phyloP scores from a whole-genome alignment of 2,329 filamentous ascomycete species.

The Fusarium albosuccineum region DNA sequence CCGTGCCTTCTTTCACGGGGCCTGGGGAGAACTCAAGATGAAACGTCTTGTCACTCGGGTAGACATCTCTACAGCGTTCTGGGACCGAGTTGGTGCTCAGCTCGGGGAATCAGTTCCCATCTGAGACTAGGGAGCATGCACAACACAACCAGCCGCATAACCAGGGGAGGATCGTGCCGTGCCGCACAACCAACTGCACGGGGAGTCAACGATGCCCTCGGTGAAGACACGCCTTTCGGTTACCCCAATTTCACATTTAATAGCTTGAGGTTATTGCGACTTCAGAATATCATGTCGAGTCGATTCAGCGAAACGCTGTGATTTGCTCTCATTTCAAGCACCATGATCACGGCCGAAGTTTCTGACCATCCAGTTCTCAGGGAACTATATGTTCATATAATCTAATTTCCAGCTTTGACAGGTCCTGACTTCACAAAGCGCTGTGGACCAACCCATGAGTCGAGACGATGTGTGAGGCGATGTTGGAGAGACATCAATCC shows the following conservation, averaged over 20 bases:
- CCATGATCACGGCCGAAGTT: slow-evolving; percentile 4
- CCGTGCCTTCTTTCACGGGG: too few relatives aligned
- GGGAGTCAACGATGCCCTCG: neutral
- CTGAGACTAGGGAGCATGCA: slow-evolving; percentile 28
- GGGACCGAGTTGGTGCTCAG: slow-evolving; percentile 20
- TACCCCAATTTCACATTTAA: slow-evolving; percentile 9
- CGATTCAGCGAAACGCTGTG: neutral
- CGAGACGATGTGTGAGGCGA: too few relatives aligned
- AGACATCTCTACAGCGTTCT: neutral
- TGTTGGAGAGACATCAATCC: too few relatives aligned
- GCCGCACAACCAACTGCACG: slow-evolving; percentile 15
- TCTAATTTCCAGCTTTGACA: neutral
- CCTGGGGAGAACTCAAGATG: too few relatives aligned
- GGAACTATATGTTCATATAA: slow-evolving; percentile 5
- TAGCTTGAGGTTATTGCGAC: neutral
- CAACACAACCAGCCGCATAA: slow-evolving; percentile 33
- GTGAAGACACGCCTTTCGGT: neutral
- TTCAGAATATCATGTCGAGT: neutral
- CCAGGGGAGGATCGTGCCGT: slow-evolving; percentile 3
- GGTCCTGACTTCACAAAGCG: slow-evolving; percentile 1
- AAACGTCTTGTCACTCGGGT: neutral
- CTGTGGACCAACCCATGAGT: neutral
- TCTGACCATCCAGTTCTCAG: slow-evolving; percentile 7
- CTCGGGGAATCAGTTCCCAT: slow-evolving; percentile 28
- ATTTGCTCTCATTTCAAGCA: neutral